A percentile compares a stretch with the other conserved stretches of the same genome.
phyloP scores from a whole-genome alignment of 352 stramenopile genomes.

The Thalassiosira exigua region DNA sequence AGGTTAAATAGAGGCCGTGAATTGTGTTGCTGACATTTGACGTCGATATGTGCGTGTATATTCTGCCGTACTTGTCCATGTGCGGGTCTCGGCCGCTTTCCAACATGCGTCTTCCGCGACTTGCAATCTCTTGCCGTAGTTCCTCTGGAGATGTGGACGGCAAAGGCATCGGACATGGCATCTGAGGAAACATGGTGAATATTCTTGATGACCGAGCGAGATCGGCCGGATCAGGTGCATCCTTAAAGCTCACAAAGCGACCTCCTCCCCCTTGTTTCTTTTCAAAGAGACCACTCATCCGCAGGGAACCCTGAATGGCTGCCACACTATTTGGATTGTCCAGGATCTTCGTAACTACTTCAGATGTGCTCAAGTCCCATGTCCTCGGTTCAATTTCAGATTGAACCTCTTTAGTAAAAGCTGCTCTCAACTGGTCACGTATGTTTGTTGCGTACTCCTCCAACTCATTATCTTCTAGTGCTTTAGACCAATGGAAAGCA shows the following conservation, averaged over 20 bases:
- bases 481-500: conserved; percentile 21
- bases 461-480: conserved; percentile 33
- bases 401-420: background rate
- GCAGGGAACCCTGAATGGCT: conserved; percentile 55
- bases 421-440: conserved; percentile 10
- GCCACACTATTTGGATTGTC: conserved; percentile 42
- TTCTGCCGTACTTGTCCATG: conserved; percentile 46
- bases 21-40: conserved; percentile 66
- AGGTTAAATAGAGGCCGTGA: conserved; percentile 54
- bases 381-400: conserved; percentile 10
- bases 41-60: conserved; percentile 61
- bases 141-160: conserved; percentile 35
- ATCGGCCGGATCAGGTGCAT: conserved; percentile 13
- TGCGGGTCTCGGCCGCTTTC: conserved; percentile 52
- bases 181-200: conserved; percentile 65
- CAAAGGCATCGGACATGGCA: conserved; percentile 53
- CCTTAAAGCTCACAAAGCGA: conserved; percentile 31
- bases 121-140: conserved; percentile 48
- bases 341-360: conserved; percentile 27
- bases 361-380: conserved; percentile 11
- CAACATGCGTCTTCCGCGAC: conserved; percentile 33
- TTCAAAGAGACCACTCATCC: conserved; percentile 60
- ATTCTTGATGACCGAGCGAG: conserved; percentile 33
- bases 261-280: conserved; percentile 13
- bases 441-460: conserved; percentile 40